These are phyloP conservation scores for Phytophthora uliginosa DNA, from an alignment of 352 stramenopile genomes.

Conservation along the genomic window DNA sequence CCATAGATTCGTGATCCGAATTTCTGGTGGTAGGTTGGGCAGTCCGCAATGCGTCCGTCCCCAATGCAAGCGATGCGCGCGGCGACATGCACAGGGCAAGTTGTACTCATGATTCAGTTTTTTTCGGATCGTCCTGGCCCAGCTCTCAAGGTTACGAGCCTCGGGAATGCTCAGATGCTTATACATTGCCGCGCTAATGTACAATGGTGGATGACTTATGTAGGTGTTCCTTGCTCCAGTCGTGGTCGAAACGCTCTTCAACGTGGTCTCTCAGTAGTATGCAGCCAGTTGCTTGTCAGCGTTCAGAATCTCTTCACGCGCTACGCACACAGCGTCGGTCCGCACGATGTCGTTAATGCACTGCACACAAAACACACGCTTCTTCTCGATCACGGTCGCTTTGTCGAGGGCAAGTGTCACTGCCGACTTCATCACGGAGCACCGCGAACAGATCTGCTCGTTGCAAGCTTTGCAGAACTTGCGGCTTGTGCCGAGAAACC, in stretches of 20 bases:
- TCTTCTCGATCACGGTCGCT: constrained; percentile 21
- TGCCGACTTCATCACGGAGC: constrained; percentile 29
- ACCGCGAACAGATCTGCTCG: constrained; percentile 28
- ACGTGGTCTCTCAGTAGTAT: constrained; percentile 15
- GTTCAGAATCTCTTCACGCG: constrained; percentile 36
- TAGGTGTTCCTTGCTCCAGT: not conserved
- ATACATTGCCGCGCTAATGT: not conserved
- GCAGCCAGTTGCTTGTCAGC: constrained; percentile 4
- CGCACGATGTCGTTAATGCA: constrained; percentile 32
- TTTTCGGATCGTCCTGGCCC: not conserved
- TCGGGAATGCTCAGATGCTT: not conserved
- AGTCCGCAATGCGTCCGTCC: not conserved
- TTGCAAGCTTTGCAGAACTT: constrained; percentile 30
- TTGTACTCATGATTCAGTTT: not conserved
- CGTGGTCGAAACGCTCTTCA: not conserved
- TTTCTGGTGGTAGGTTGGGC: no score
- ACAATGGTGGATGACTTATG: not conserved
- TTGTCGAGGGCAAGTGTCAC: constrained; percentile 16
- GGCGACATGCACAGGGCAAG: not conserved
- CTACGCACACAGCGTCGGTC: constrained; percentile 27
- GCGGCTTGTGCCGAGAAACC: constrained; percentile 37
- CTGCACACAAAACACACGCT: constrained; percentile 23
- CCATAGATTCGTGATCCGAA: not conserved
- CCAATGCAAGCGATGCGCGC: not conserved
- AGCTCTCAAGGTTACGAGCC: not conserved